phyloP scores from a whole-genome alignment of 371 early-diverging fungal species.

The Cladochytrium tenue region DNA sequence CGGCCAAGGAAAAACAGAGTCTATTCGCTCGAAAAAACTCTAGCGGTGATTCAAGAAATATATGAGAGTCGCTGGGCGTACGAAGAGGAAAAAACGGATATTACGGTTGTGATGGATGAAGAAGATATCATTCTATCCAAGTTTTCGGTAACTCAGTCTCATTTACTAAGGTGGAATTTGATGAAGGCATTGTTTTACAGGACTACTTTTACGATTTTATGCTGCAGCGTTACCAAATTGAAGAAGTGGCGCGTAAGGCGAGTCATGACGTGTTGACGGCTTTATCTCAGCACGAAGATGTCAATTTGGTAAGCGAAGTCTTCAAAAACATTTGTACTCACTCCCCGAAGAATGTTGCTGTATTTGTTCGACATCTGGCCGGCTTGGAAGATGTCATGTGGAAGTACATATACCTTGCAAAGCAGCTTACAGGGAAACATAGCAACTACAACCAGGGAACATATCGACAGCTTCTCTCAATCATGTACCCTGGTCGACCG shows the following conservation, averaged over 20 bases:
- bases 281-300: constrained; percentile 26
- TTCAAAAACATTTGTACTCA: not conserved
- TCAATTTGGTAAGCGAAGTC: constrained; percentile 15
- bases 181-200: constrained; percentile 17
- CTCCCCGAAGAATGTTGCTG: constrained; percentile 13
- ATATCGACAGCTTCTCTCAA: constrained; percentile 35
- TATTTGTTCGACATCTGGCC: constrained; percentile 41
- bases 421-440: constrained; percentile 29
- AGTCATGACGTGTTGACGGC: constrained; percentile 45
- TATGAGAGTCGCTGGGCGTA: constrained; percentile 37
- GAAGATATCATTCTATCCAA: constrained; percentile 9
- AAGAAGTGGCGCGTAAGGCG: constrained; percentile 41
- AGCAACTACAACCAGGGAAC: constrained; percentile 21
- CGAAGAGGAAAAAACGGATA: constrained; percentile 33
- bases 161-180: too few relatives aligned
- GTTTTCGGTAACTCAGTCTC: constrained; percentile 25
- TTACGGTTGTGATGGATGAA: constrained; percentile 7
- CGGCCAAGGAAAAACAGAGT: constrained; percentile 28
- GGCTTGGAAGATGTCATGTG: constrained; percentile 46
- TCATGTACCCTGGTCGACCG: constrained; percentile 44
- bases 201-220: constrained; percentile 49
- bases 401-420: constrained; percentile 46
- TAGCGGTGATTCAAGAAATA: constrained; percentile 44
- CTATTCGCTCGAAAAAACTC: constrained; percentile 26
- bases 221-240: constrained; percentile 38